Conservation (phyloP, 148 eudicot species). For the Camellia japonica region DNA sequence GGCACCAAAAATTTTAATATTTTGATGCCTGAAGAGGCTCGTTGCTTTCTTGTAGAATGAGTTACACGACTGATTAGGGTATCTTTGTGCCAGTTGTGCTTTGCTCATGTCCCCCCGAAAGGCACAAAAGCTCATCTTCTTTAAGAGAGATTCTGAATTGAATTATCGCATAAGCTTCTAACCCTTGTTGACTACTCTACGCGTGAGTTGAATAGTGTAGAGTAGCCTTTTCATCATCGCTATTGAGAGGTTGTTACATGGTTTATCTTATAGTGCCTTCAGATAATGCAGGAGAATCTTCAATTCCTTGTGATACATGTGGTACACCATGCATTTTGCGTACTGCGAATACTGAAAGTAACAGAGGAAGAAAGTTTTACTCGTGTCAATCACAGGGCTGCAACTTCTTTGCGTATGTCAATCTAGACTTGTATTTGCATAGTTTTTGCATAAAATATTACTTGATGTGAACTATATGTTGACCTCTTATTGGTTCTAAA, state of each 20-base stretch:
- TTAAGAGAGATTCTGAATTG: neutral
- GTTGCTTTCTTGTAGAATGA: neutral
- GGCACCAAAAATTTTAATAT: neutral
- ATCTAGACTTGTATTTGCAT: constrained; percentile 8
- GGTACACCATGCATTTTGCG: constrained; percentile 57
- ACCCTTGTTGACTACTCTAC: neutral
- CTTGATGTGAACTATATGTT: neutral
- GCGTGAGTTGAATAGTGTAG: neutral
- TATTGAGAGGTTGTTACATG: constrained; percentile 7
- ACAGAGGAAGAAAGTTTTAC: constrained; percentile 86
- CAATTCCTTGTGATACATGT: constrained; percentile 71
- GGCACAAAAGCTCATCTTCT: neutral
- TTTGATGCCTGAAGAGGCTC: neutral
- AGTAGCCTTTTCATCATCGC: neutral
- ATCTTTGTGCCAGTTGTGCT: neutral
- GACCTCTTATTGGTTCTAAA: neutral
- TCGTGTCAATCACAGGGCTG: constrained; percentile 75
- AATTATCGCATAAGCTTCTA: neutral
- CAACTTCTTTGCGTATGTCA: constrained; percentile 83
- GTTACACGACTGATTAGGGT: neutral
- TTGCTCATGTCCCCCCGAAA: neutral
- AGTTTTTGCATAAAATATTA: neutral
- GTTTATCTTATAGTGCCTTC: constrained; percentile 3
- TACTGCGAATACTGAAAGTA: constrained; percentile 81
- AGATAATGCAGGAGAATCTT: constrained; percentile 51